Base-by-base conservation (phyloP, 2,329 filamentous ascomycete species). In the Paecilomyces niveus region DNA sequence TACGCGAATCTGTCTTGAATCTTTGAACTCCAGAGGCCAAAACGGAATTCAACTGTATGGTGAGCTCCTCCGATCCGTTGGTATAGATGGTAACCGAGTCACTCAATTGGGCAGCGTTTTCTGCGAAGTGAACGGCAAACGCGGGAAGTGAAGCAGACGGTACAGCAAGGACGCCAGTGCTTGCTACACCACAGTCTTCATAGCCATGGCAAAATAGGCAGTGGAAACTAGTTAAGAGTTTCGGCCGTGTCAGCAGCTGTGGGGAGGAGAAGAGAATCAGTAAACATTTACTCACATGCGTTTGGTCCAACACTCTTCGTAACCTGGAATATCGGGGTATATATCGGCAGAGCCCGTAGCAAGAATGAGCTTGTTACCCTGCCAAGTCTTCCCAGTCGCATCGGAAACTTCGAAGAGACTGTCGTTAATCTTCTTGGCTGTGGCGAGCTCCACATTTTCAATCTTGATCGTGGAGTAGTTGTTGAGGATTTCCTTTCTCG, bases 181-280 rank as follows among this genome's bases (percentile, higher is more conserved):
- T 78, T 0, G 71, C 62, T 1, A 69, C 67, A 0, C 79, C 81
- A 13, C 78, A 75, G 55, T 85, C 80, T 62, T 87, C 84, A 64
- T 78, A 85, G 3, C 84, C 84, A 62, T 85, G 77, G 67, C 83
- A 86, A 62, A 81, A 84, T 1, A 86, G 75, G 61, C 83, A 86
- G 64, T 85, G 83, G 61, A 82, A 85, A 45, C 77, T 80, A 35
- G 4, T 3, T 13, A 8, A 50, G 11, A 33, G 29, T 53, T 26
- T 51, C 22, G 15, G 11, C 29, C n/a, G 24, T 31, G 15, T 29
- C 52, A 9, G 26, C 26, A 29, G 3, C 26, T 29, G 26, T 7
- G 32, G n/a, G 4, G 22, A 51, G 22, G 9, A 11, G 0, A 21
- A 21, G 80, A 80, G 33, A 81, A 29, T 7, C 2, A 29, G 26